Percentiles rank a stretch among this genome's conserved stretches.
Conservation (phyloP, 768 basidiomycete species). For the Pulveroboletus sp. region DNA sequence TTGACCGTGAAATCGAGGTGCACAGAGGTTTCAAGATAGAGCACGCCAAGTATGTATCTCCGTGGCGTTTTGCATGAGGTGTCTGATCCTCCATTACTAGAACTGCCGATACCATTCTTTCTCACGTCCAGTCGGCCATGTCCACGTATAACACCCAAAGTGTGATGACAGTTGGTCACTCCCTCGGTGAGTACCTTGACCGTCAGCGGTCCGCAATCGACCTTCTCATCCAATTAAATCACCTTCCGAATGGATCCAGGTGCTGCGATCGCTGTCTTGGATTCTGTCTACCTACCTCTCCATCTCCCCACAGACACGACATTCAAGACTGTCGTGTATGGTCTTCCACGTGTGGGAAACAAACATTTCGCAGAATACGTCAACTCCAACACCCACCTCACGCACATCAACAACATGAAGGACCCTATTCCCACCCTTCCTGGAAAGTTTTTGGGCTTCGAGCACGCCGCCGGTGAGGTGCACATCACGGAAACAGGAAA, state of each 20-base stretch:
- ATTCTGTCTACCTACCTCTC: slow-evolving; percentile 35
- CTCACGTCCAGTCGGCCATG: slow-evolving; percentile 40
- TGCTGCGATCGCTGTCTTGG: slow-evolving; percentile 33
- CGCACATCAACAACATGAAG: slow-evolving; percentile 50
- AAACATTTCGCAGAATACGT: slow-evolving; percentile 55
- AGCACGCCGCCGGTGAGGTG: slow-evolving; percentile 38
- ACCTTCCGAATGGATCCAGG: slow-evolving; percentile 13
- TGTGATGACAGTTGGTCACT: slow-evolving; percentile 46
- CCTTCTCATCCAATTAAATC: neutral
- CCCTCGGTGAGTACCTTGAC: slow-evolving; percentile 28
- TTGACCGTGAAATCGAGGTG: slow-evolving; percentile 36
- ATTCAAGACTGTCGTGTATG: slow-evolving; percentile 30
- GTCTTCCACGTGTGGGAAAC: slow-evolving; percentile 47
- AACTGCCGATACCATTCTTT: slow-evolving; percentile 36
- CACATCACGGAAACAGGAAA: slow-evolving; percentile 40
- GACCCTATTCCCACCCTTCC: slow-evolving; percentile 38
- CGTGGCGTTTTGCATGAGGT: neutral
- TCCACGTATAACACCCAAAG: slow-evolving; percentile 31
- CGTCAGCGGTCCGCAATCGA: neutral
- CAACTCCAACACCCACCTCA: slow-evolving; percentile 40
- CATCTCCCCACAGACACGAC: slow-evolving; percentile 28
- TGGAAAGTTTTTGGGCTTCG: slow-evolving; percentile 34
- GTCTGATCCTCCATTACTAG: slow-evolving; percentile 33
- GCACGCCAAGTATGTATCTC: slow-evolving; percentile 39
- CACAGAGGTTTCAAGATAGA: slow-evolving; percentile 44